Base-by-base conservation (phyloP, 345 rosid genomes). In the Euphorbia peplus region DNA sequence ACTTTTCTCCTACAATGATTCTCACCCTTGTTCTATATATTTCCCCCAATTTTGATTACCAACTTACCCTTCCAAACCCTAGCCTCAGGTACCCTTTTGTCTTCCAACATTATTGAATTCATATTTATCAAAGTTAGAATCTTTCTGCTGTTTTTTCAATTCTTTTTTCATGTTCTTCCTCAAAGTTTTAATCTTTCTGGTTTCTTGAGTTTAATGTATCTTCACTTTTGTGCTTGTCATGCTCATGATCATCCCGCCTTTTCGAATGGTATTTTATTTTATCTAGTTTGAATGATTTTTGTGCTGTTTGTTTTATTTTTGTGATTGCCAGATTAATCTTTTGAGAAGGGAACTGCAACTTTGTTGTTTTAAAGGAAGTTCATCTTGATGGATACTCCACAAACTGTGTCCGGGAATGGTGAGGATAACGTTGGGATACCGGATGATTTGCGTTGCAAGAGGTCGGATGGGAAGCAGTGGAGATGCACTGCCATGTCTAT, bases 381-480 rank as follows among this genome's bases (percentile, higher is more conserved):
- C 53, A 24, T 18, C 56, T 68, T 3, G 53, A 86, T 82, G 78
- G 93, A 88, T 69, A 82, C 81, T 58, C 82, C 74, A n/a, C 80
- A 88, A 74, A 82, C 88, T 32, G 75, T 66, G 60, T 79, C 81
- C 0, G 91, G 80, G 16, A 88, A 80, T 55, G 87, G 85, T 0
- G 97, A 90, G 67, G 97, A 90, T 15, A 83, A 76, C 73, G 80
- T 70, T 58, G 93, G 88, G 70, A 81, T 86, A 73, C 98, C 97
- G 0, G 99, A 91, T 73, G 99, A 91, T 78, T 70, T 87, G 82
- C 92, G 97, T 35, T 95, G 99, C 81, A 95, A 95, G 88, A 92
- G 98, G 79, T 95, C 98, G 0, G 97, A 95, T 68, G 98, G 99
- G 71, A 95, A 95, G 63, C 99, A 95, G 57, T 95, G 98, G 99